These are phyloP conservation scores for Dryas drummondii DNA, from an alignment of 306 rosid species.

Conservation along the genomic window DNA sequence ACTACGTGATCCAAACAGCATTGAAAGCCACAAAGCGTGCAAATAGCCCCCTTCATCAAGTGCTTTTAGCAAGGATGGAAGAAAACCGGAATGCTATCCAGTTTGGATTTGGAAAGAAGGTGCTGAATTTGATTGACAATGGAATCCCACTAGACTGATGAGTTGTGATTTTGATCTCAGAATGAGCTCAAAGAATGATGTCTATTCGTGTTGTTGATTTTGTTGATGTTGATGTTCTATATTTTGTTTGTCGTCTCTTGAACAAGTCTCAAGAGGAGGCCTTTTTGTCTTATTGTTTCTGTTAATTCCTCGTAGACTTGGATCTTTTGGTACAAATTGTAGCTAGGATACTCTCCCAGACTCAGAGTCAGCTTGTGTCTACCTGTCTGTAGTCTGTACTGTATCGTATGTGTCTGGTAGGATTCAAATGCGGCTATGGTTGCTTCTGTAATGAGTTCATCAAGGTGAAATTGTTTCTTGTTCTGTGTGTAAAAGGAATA, in stretches of 20 bases:
- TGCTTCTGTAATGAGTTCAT: background rate
- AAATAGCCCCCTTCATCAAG: slow-evolving; percentile 3
- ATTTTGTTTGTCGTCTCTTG: background rate
- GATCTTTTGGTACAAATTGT: too few species aligned
- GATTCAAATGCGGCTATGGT: background rate
- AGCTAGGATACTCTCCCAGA: too few species aligned
- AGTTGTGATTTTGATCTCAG: background rate
- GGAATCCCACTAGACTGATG: background rate
- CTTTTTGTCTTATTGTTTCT: too few species aligned
- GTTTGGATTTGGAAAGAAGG: slow-evolving; percentile 9
- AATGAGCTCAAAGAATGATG: background rate
- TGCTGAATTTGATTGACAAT: background rate
- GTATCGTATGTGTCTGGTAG: too few species aligned
- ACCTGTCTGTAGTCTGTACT: too few species aligned
- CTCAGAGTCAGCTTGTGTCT: too few species aligned
- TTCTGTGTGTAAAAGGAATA: too few species aligned
- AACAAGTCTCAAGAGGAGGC: background rate
- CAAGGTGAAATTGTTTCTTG: background rate
- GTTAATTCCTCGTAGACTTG: too few species aligned
- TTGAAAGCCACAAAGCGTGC: slow-evolving; percentile 8
- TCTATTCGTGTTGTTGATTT: too few species aligned
- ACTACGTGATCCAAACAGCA: slow-evolving; percentile 22
- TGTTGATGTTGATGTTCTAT: background rate
- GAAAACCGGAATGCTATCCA: background rate
- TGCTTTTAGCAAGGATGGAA: background rate